Conservation (phyloP, 495 filamentous ascomycete species). For the Penicillium canescens region DNA sequence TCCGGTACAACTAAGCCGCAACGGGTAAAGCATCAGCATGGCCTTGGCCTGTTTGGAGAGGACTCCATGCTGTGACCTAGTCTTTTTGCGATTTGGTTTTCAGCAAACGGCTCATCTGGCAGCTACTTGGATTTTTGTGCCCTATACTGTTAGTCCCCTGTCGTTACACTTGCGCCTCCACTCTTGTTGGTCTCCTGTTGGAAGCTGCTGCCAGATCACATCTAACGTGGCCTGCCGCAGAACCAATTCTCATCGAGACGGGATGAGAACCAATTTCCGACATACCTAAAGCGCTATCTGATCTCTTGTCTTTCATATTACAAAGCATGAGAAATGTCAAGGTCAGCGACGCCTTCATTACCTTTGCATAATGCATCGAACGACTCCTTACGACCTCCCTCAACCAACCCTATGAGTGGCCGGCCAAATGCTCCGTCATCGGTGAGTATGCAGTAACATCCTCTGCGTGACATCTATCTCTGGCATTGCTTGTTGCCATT, state of each 20-base stretch:
- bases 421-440: conserved; percentile 34
- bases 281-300: conserved; percentile 16
- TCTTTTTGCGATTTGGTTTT: conserved; percentile 5
- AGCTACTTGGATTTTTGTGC: background rate
- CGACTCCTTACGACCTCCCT: conserved; percentile 33
- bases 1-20: conserved; percentile 26
- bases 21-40: conserved; percentile 37
- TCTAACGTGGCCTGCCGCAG: conserved; percentile 22
- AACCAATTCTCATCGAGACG: conserved; percentile 21
- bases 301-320: conserved; percentile 15
- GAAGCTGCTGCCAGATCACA: conserved; percentile 38
- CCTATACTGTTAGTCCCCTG: background rate
- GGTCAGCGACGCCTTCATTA: conserved; percentile 56
- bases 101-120: background rate
- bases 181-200: conserved; percentile 14
- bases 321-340: conserved; percentile 61
- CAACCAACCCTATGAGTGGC: conserved; percentile 35
- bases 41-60: conserved; percentile 21
- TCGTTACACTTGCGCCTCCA: conserved; percentile 12
- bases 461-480: background rate
- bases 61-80: conserved; percentile 9
- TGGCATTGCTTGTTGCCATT: background rate
- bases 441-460: conserved; percentile 22
- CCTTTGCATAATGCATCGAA: conserved; percentile 54
- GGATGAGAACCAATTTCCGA: conserved; percentile 32